phyloP scores from a whole-genome alignment of 2,329 filamentous ascomycete species.

The Trichoderma sp. region DNA sequence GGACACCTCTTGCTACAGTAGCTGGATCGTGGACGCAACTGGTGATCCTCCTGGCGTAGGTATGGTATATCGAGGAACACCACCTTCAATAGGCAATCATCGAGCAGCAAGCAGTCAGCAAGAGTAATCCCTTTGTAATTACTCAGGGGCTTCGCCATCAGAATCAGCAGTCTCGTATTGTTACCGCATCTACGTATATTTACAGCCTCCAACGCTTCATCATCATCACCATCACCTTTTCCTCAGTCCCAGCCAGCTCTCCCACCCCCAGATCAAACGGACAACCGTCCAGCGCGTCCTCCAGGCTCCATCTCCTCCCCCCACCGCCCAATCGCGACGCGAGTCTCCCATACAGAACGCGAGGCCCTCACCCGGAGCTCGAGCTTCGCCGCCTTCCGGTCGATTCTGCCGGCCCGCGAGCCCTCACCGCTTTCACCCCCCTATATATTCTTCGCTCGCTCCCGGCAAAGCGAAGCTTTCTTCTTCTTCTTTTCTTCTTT shows the following conservation, averaged over 20 bases:
- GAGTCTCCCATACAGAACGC: not conserved
- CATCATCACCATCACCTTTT: too few relatives aligned
- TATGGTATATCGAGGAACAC: too few relatives aligned
- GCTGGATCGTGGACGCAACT: not conserved
- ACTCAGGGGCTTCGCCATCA: not conserved
- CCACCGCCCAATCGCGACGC: not conserved
- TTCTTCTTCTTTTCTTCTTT: conserved; percentile 41
- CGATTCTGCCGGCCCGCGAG: conserved; percentile 11
- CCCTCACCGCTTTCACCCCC: not conserved
- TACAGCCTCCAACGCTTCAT: too few relatives aligned
- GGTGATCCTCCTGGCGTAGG: not conserved
- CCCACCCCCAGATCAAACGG: not conserved
- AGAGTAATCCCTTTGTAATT: not conserved
- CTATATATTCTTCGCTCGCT: conserved; percentile 35
- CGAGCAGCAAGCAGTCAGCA: not conserved
- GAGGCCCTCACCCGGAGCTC: conserved; percentile 16
- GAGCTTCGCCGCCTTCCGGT: conserved; percentile 9
- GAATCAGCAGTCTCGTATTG: too few relatives aligned
- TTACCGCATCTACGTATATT: too few relatives aligned
- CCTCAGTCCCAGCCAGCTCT: too few relatives aligned
- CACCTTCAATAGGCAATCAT: too few relatives aligned
- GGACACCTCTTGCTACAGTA: too few relatives aligned
- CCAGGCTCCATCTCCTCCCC: not conserved
- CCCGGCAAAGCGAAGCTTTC: conserved; percentile 31
- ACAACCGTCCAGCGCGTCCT: not conserved